phyloP scores from a whole-genome alignment of 2,329 filamentous ascomycete genomes.

The Ilyonectria mors-panacis region DNA sequence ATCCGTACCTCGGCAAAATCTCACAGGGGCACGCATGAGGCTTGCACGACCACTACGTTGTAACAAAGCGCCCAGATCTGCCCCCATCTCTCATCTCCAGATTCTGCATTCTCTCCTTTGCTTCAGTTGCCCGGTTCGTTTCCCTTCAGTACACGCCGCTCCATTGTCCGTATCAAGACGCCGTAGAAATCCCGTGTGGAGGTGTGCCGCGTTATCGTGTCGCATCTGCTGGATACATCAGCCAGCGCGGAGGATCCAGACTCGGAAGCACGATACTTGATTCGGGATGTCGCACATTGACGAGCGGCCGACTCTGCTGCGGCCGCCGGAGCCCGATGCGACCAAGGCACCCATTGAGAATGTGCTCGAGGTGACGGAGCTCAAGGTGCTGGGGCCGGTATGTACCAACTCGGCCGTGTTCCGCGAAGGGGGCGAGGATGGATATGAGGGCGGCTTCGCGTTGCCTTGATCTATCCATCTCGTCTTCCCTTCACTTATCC shows the following conservation, averaged over 20 bases:
- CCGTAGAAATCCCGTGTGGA: not conserved
- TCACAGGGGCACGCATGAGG: constrained; percentile 2
- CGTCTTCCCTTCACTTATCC: not conserved
- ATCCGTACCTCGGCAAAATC: constrained; percentile 21
- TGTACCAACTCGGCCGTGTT: constrained; percentile 48
- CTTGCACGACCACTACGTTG: not conserved
- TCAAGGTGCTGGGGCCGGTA: constrained; percentile 82
- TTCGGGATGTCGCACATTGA: constrained; percentile 40
- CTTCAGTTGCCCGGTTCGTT: not conserved
- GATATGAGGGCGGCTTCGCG: not conserved
- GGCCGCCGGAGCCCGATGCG: constrained; percentile 80
- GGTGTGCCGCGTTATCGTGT: not conserved
- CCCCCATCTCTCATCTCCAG: not conserved
- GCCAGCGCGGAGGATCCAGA: not conserved
- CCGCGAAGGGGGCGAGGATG: not conserved
- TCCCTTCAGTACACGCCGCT: not conserved
- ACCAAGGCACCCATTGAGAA: constrained; percentile 89
- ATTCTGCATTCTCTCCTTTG: not conserved
- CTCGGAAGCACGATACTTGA: not conserved
- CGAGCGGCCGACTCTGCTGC: constrained; percentile 64
- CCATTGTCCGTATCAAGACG: not conserved
- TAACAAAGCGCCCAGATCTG: not conserved
- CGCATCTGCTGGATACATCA: not conserved
- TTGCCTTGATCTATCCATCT: not conserved
- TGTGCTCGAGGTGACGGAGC: constrained; percentile 86